Conservation (phyloP, 139 green algal species). For the Chlamydomonas asymmetrica region DNA sequence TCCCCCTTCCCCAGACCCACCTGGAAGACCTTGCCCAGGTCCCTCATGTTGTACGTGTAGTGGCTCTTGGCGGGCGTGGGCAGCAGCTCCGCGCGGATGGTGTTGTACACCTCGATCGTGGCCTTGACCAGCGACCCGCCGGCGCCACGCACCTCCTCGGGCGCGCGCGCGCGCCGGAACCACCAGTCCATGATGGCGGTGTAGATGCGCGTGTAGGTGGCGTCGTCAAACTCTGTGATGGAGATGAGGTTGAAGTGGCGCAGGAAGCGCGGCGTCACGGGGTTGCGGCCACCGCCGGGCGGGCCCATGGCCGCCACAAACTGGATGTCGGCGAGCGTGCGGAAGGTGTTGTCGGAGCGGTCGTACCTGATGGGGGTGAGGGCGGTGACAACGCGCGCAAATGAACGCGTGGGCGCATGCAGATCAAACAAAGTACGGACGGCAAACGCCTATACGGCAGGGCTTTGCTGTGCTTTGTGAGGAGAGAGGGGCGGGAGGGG, state of each 20-base stretch:
- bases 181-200: constrained; percentile 66
- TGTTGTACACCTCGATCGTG: constrained; percentile 64
- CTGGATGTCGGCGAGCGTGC: constrained; percentile 74
- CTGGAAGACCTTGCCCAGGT: constrained; percentile 71
- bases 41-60: constrained; percentile 86
- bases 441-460: too few relatives aligned
- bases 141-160: constrained; percentile 39
- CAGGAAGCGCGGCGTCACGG: constrained; percentile 65
- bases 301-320: constrained; percentile 74
- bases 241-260: constrained; percentile 64
- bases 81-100: constrained; percentile 59
- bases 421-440: too few relatives aligned
- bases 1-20: constrained; percentile 24
- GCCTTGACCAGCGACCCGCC: constrained; percentile 54
- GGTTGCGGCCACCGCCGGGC: constrained; percentile 69
- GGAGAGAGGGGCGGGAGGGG: too few relatives aligned
- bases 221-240: constrained; percentile 69
- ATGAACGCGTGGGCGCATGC: background rate
- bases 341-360: constrained; percentile 67
- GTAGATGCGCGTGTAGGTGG: constrained; percentile 66
- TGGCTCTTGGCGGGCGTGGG: constrained; percentile 74
- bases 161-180: constrained; percentile 33
- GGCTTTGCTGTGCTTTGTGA: too few relatives aligned
- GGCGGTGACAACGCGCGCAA: too few relatives aligned
- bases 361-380: constrained; percentile 57